Conservation (phyloP, 176 grass and related monocot genomes). For the Otatea glauca region DNA sequence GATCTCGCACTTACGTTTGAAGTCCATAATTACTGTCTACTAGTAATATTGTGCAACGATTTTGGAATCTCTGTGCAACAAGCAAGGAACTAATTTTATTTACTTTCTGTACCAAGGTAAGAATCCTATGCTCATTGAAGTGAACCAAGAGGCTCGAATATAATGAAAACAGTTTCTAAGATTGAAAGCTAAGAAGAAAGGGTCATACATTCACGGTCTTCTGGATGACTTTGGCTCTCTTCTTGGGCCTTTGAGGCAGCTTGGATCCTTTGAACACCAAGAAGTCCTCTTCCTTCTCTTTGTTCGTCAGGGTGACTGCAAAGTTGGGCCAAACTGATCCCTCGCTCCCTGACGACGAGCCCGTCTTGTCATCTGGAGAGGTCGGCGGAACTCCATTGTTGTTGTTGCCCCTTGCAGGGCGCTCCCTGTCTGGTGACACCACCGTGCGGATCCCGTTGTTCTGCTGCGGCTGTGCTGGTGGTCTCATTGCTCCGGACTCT, state of each 20-base stretch:
- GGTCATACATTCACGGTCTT: constrained; percentile 79
- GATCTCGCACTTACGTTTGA: constrained; percentile 5
- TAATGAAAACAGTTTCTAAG: constrained; percentile 26
- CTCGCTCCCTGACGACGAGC: constrained; percentile 75
- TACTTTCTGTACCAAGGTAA: constrained; percentile 37
- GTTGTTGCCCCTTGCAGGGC: constrained; percentile 36
- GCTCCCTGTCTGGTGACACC: constrained; percentile 51
- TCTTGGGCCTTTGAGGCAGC: constrained; percentile 90
- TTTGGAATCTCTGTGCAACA: constrained; percentile 40
- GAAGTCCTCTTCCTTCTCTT: constrained; percentile 98
- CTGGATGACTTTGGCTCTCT: constrained; percentile 91
- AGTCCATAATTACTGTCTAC: constrained; percentile 14
- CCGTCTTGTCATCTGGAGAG: constrained; percentile 68
- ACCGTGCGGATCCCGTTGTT: constrained; percentile 41
- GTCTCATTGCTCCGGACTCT: constrained; percentile 60
- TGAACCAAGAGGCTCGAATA: constrained; percentile 35
- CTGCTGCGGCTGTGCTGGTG: constrained; percentile 53
- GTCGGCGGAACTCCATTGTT: constrained; percentile 35
- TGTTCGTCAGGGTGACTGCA: constrained; percentile 70
- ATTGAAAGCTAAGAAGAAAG: constrained; percentile 21
- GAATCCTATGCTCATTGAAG: constrained; percentile 35
- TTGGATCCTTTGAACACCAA: constrained; percentile 92
- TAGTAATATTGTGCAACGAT: constrained; percentile 14
- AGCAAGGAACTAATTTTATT: constrained; percentile 32
- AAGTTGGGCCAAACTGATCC: constrained; percentile 83